These are phyloP conservation scores for Colletotrichum echinochloae DNA, from an alignment of 2,329 filamentous ascomycete species.

Conservation along the genomic window DNA sequence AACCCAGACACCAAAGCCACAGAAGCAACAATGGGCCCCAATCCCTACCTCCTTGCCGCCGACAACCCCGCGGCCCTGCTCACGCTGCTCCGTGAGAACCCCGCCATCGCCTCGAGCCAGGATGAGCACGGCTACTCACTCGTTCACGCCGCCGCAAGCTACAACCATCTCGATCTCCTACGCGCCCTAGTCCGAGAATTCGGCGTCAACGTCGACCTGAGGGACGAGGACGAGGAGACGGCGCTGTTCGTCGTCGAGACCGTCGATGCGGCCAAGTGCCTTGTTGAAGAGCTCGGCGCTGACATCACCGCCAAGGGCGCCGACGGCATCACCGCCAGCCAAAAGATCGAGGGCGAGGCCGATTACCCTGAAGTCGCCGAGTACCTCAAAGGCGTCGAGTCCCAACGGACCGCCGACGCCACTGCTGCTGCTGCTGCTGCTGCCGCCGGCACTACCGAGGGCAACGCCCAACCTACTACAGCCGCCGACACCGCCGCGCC, in stretches of 20 bases:
- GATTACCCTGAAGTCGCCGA: conserved; percentile 81
- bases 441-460: conserved; percentile 46
- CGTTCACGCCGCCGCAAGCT: conserved; percentile 92
- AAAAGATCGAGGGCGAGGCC: conserved; percentile 83
- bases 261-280: conserved; percentile 78
- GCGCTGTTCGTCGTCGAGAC: conserved; percentile 94
- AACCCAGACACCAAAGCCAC: not conserved
- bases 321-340: conserved; percentile 82
- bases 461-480: not conserved
- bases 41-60: conserved; percentile 81
- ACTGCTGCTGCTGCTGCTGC: conserved; percentile 46
- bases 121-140: conserved; percentile 96
- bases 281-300: conserved; percentile 86
- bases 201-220: conserved; percentile 81
- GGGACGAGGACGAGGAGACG: conserved; percentile 92
- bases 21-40: conserved; percentile 60
- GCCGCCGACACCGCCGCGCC: conserved; percentile 29
- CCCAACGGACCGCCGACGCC: conserved; percentile 45
- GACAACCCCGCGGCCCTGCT: conserved; percentile 83
- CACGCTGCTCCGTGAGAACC: conserved; percentile 78
- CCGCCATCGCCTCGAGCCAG: conserved; percentile 80
- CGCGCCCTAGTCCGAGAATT: conserved; percentile 81
- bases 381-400: conserved; percentile 68
- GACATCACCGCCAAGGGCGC: conserved; percentile 74
- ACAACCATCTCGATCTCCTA: conserved; percentile 86